Base-by-base conservation (phyloP, 805 yeast species). In the Hanseniaspora guilliermondii region DNA sequence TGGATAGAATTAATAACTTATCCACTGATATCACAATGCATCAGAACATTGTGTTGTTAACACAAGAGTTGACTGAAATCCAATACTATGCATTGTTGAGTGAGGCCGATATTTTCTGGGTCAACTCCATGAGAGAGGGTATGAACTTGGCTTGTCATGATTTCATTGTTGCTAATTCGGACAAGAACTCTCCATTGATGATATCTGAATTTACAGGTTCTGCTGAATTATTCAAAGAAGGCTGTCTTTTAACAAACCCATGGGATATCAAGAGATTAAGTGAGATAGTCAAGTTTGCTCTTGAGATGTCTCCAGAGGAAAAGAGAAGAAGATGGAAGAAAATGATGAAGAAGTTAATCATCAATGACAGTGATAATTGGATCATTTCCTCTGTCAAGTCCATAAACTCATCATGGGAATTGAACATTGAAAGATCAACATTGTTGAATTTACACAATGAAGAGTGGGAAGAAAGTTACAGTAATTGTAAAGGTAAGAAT, bases 91-190 rank as follows among this genome's bases (percentile, higher is more conserved):
- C 96, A 0, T 70, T 93, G 49, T 76, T 85, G 46, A 71, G 80
- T 37, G 97, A 88, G 64, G 96, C 97, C 1, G 94, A 87, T 60
- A 73, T 80, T 0, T 93, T 93, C 63, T 80, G 85, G 44, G 96
- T 91, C 1, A 82, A 94, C 9, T 85, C 96, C 1, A 77, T 91
- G 74, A 81, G 98, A 64, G 98, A 93, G 67, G 98, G 98, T 25
- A 85, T 93, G 88, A 93, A 93, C 62, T 73, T 93, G 63, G 89
- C 97, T 0, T 91, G 96, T 61, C 98, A 93, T 64, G 98, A 93
- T 66, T 93, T 84, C 65, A 77, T 88, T 41, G 83, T 82, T 54
- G 85, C 95, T 25, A 78, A 93, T 0, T 69, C 73, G 22, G 79
- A 77, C 41, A 78, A 78, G 56, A 81, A 83, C 59, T 83, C 96